Conservation (phyloP, 768 basidiomycete species). For the Amanita pallidorosea region DNA sequence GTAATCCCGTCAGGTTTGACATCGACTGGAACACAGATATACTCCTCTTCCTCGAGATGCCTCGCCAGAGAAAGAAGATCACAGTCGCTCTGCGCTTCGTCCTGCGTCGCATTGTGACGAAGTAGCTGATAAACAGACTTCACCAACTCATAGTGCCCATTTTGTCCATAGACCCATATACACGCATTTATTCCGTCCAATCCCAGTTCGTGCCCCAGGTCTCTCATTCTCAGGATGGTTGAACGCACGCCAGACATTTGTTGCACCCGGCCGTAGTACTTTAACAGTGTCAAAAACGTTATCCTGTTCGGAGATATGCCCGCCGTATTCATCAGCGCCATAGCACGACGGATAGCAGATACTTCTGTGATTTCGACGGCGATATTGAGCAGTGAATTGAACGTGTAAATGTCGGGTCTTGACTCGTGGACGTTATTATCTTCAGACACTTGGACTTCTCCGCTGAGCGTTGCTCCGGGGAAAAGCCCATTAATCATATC, state of each 20-base stretch:
- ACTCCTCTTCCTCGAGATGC: slow-evolving; percentile 32
- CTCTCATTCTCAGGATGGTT: slow-evolving; percentile 40
- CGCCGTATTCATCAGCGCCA: slow-evolving; percentile 40
- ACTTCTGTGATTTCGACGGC: slow-evolving; percentile 42
- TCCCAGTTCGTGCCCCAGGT: slow-evolving; percentile 40
- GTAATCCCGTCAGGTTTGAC: slow-evolving; percentile 54
- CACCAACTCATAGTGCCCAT: slow-evolving; percentile 43
- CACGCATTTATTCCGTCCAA: slow-evolving; percentile 61
- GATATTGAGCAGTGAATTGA: slow-evolving; percentile 55
- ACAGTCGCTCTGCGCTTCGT: slow-evolving; percentile 18
- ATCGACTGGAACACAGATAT: slow-evolving; percentile 28
- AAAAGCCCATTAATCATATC: slow-evolving; percentile 42
- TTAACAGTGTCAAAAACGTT: slow-evolving; percentile 50
- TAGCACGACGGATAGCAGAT: slow-evolving; percentile 38
- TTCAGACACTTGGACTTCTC: slow-evolving; percentile 3
- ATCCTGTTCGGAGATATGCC: slow-evolving; percentile 47
- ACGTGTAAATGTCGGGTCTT: slow-evolving; percentile 57
- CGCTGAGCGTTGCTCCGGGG: slow-evolving; percentile 22
- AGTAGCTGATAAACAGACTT: slow-evolving; percentile 53
- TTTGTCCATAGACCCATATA: slow-evolving; percentile 57
- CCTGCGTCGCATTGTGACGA: slow-evolving; percentile 37
- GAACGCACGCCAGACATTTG: slow-evolving; percentile 45
- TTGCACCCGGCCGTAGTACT: slow-evolving; percentile 37
- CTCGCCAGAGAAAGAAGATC: slow-evolving; percentile 22
- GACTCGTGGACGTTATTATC: slow-evolving; percentile 12